Evolutionary conservation across 2,329 filamentous ascomycete genomes (phyloP).

Genomic region (Laburnicola sp.): DNA sequence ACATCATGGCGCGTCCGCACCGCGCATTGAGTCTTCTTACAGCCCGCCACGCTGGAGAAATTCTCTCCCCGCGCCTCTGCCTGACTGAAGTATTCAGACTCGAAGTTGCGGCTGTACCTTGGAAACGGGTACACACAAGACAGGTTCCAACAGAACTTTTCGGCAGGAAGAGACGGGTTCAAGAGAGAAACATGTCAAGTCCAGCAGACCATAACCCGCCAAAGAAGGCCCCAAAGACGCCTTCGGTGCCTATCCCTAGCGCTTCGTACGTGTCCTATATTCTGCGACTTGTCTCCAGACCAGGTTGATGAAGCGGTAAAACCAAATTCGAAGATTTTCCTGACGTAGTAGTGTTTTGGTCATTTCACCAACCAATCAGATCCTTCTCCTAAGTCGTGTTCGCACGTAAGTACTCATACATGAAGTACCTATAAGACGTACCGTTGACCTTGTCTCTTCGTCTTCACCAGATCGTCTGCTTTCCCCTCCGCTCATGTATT

Average conservation of each 20-base stretch:
- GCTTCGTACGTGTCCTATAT: slow-evolving; percentile 54
- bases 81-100: slow-evolving; percentile 9
- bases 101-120: not conserved
- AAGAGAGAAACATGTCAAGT: slow-evolving; percentile 36
- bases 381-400: slow-evolving; percentile 85
- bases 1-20: slow-evolving; percentile 24
- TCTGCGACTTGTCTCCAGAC: too few species aligned
- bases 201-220: slow-evolving; percentile 36
- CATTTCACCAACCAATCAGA: slow-evolving; percentile 81
- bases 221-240: slow-evolving; percentile 40
- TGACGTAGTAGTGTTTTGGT: slow-evolving; percentile 70
- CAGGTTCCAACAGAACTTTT: not conserved
- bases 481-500: slow-evolving; percentile 82
- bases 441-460: too few species aligned
- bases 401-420: slow-evolving; percentile 52
- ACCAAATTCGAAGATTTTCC: not conserved
- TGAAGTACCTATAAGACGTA: too few species aligned
- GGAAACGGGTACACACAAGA: not conserved
- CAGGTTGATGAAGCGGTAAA: too few species aligned
- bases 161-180: not conserved
- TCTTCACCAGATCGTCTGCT: too few species aligned
- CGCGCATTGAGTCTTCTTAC: slow-evolving; percentile 12
- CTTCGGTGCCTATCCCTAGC: slow-evolving; percentile 62
- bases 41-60: slow-evolving; percentile 33
- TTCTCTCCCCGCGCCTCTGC: slow-evolving; percentile 10